These are phyloP conservation scores for Sonneratia alba DNA, from an alignment of 345 rosid species.

Conservation along the genomic window DNA sequence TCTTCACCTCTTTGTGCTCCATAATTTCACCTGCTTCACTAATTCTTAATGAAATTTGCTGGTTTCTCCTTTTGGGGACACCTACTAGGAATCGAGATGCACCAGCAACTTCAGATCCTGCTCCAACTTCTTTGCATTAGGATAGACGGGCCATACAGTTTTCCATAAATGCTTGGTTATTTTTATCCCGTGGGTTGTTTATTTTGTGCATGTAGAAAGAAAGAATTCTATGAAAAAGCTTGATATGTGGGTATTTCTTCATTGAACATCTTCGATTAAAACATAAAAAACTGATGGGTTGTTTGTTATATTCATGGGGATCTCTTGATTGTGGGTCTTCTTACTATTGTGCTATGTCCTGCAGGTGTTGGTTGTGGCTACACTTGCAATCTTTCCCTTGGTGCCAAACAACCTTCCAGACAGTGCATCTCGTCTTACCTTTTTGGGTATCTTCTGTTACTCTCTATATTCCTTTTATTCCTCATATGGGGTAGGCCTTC, in stretches of 20 bases:
- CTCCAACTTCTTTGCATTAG: slow-evolving; percentile 63
- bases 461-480: slow-evolving; percentile 76
- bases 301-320: not conserved
- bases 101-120: slow-evolving; percentile 43
- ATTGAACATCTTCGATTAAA: not conserved
- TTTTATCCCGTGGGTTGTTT: not conserved
- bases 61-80: slow-evolving; percentile 37
- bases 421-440: slow-evolving; percentile 80
- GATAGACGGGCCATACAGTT: slow-evolving; percentile 83
- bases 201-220: not conserved
- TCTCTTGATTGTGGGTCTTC: slow-evolving; percentile 6
- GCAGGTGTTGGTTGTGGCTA: slow-evolving; percentile 81
- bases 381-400: slow-evolving; percentile 80
- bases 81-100: slow-evolving; percentile 51
- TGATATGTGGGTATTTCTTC: not conserved
- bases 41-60: not conserved
- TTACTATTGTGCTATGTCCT: slow-evolving; percentile 14
- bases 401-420: slow-evolving; percentile 60
- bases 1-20: too few species aligned
- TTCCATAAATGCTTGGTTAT: slow-evolving; percentile 98
- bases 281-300: not conserved
- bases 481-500: slow-evolving; percentile 66
- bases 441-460: slow-evolving; percentile 88
- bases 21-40: too few species aligned
- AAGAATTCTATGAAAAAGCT: not conserved